These are phyloP conservation scores for Sporodiniella umbellata DNA, from an alignment of 371 early-diverging fungal species.

Conservation along the genomic window DNA sequence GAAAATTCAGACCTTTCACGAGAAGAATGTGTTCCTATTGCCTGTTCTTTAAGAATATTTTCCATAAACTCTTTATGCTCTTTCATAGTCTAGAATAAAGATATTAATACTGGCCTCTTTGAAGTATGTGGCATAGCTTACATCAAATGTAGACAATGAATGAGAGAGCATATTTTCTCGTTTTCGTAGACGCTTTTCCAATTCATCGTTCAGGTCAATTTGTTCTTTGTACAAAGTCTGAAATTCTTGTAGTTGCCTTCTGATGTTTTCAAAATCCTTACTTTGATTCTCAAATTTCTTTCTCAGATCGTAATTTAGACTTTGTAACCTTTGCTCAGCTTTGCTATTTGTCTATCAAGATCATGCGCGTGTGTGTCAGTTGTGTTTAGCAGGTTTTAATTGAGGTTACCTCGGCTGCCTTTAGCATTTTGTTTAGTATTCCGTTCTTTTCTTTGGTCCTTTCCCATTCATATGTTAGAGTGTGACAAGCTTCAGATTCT, in stretches of 20 bases:
- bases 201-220: not conserved
- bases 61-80: constrained; percentile 40
- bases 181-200: constrained; percentile 25
- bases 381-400: too few species aligned
- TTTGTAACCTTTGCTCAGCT: constrained; percentile 12
- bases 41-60: constrained; percentile 40
- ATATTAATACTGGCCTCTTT: too few species aligned
- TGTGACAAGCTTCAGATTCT: constrained; percentile 10
- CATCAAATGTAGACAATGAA: constrained; percentile 25
- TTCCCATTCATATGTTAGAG: constrained; percentile 22
- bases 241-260: not conserved
- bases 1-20: constrained; percentile 8
- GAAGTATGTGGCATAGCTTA: constrained; percentile 7
- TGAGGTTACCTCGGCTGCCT: constrained; percentile 28
- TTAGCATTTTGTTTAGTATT: constrained; percentile 15
- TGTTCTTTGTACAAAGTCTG: constrained; percentile 1
- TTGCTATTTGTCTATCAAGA: constrained; percentile 1
- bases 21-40: constrained; percentile 25
- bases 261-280: constrained; percentile 1
- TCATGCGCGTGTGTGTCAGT: too few species aligned
- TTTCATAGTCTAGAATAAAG: constrained; percentile 20
- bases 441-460: constrained; percentile 16
- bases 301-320: constrained; percentile 22
- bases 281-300: constrained; percentile 16
- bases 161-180: constrained; percentile 21